Base-by-base conservation (phyloP, 2,329 filamentous ascomycete genomes). In the Aureobasidium sp. region DNA sequence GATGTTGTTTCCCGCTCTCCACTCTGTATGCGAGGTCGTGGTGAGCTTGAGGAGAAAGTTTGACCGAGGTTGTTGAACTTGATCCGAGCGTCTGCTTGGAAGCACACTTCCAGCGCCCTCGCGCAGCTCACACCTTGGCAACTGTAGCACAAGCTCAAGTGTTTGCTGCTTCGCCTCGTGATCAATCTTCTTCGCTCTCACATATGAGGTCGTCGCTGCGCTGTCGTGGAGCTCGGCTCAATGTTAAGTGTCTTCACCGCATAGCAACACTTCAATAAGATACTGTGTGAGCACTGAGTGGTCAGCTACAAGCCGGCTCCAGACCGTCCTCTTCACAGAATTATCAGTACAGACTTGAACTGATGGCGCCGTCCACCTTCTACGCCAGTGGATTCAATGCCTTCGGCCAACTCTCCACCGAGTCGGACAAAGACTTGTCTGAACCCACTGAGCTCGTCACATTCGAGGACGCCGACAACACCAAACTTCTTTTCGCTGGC, bases 401-500 rank as follows among this genome's bases (percentile, higher is more conserved):
- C 31, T 52, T 52, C 22, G 47, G 62, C 15, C 62, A 63, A 12
- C 48, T 63, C 15, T 42, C n/a, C 2, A 22, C 25, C 5, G 36
- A 39, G 2, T 39, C 55, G 1, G 41, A 41, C 1, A 14, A 58
- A 11, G 62, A 63, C 41, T 20, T 62, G 2, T 17, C n/a, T 6
- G 25, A 49, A n/a, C 61, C 20, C 31, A 20, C 17, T n/a, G 45
- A 52, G n/a, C 41, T 62, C 6, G 39, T 39, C 1, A 31, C 11
- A 22, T 31, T 41, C 11, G 20, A 62, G 15, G 39, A 47, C 15
- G 17, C 14, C 1, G 49, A 20, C 20, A 31, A 48, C 7, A 14
- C 27, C 7, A 61, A 66, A 12, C 45, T 74, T 15, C 47, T 73
- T 0, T 72, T 70, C 64, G 63, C 68, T 6, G 67, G 70, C 51